phyloP scores from a whole-genome alignment of 768 basidiomycete genomes.

The Pulveroboletus sp. region DNA sequence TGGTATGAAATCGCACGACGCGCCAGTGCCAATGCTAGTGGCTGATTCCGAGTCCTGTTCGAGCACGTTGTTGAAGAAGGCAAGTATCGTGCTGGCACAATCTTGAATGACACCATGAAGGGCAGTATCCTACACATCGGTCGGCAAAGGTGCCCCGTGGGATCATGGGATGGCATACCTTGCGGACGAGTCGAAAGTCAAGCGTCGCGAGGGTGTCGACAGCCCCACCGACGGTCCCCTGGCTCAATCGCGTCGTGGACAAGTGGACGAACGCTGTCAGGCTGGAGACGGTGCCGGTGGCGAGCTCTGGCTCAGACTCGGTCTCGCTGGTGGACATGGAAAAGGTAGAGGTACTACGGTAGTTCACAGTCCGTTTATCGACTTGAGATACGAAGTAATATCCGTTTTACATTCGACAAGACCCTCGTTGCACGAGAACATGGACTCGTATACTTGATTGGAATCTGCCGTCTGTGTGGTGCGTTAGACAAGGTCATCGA shows the following conservation, averaged over 20 bases:
- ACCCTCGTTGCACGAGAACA: slow-evolving; percentile 59
- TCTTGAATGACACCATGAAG: slow-evolving; percentile 34
- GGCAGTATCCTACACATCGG: slow-evolving; percentile 28
- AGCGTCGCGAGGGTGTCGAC: slow-evolving; percentile 23
- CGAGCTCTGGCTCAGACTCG: slow-evolving; percentile 46
- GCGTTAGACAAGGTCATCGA: slow-evolving; percentile 7
- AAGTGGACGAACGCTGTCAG: slow-evolving; percentile 18
- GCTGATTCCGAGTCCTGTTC: slow-evolving; percentile 4
- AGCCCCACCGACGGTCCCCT: slow-evolving; percentile 22
- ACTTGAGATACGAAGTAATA: slow-evolving; percentile 55
- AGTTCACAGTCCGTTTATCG: slow-evolving; percentile 49
- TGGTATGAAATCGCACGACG: slow-evolving; percentile 7
- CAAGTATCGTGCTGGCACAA: slow-evolving; percentile 33
- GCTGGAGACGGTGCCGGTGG: slow-evolving; percentile 12
- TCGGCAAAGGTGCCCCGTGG: not conserved
- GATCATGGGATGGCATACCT: slow-evolving; percentile 16
- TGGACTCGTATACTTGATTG: slow-evolving; percentile 50
- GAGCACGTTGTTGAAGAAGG: slow-evolving; percentile 28
- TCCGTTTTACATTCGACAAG: slow-evolving; percentile 53
- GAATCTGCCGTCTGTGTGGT: slow-evolving; percentile 56
- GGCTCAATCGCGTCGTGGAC: slow-evolving; percentile 10
- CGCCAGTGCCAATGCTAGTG: too few relatives aligned
- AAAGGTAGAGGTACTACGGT: not conserved
- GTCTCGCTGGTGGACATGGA: slow-evolving; percentile 48
- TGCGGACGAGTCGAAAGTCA: slow-evolving; percentile 29